Conservation (phyloP, 768 basidiomycete genomes). For the Leucocoprinus sp. region DNA sequence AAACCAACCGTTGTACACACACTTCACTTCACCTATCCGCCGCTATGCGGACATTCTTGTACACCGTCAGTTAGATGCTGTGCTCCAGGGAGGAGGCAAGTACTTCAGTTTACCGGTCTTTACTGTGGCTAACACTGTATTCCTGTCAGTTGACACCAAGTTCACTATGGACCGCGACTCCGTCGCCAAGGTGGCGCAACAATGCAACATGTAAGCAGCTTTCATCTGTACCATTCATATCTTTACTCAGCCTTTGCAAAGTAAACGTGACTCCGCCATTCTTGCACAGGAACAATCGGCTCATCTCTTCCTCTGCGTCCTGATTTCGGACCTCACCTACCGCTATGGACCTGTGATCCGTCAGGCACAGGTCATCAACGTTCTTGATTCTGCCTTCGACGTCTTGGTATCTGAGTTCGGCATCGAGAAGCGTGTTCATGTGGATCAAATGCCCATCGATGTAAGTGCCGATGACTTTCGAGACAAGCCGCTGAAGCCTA, state of each 20-base stretch:
- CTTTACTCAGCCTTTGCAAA: slow-evolving; percentile 21
- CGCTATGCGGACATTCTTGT: slow-evolving; percentile 92
- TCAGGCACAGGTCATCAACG: slow-evolving; percentile 90
- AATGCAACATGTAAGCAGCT: slow-evolving; percentile 83
- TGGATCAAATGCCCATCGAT: slow-evolving; percentile 98
- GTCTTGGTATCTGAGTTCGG: slow-evolving; percentile 95
- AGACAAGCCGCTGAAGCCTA: not conserved
- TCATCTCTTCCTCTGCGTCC: slow-evolving; percentile 90
- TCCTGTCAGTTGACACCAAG: slow-evolving; percentile 57
- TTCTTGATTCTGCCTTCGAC: slow-evolving; percentile 97
- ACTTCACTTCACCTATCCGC: slow-evolving; percentile 89
- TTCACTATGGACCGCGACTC: slow-evolving; percentile 98
- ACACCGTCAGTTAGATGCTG: slow-evolving; percentile 92
- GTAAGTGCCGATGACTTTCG: slow-evolving; percentile 34
- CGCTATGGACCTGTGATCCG: slow-evolving; percentile 94
- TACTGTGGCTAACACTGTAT: slow-evolving; percentile 10
- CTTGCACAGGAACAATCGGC: slow-evolving; percentile 95
- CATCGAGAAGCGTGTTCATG: slow-evolving; percentile 97
- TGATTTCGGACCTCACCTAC: slow-evolving; percentile 90
- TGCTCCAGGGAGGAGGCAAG: slow-evolving; percentile 64
- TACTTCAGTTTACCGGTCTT: slow-evolving; percentile 8
- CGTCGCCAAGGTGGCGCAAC: slow-evolving; percentile 95
- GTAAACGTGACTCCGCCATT: slow-evolving; percentile 84
- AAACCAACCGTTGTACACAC: slow-evolving; percentile 85
- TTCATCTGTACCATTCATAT: not conserved